Evolutionary conservation across 2,329 filamentous ascomycete genomes (phyloP).

Genomic region (Aspergillus aculeatinus): DNA sequence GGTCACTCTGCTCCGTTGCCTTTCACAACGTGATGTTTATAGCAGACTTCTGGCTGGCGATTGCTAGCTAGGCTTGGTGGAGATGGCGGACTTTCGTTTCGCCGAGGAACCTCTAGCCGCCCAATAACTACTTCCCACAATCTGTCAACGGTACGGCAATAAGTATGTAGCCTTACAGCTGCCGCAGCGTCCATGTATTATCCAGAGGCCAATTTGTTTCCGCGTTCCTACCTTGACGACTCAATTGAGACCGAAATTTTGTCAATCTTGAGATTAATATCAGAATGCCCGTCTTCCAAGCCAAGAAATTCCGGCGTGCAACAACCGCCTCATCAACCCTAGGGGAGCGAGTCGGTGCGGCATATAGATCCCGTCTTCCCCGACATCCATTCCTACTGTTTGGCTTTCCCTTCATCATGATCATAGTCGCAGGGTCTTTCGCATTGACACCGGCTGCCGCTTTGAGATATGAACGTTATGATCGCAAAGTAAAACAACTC

Average conservation of each 20-base stretch:
- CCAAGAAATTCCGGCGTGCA: constrained; percentile 68
- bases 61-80: background rate
- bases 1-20: background rate
- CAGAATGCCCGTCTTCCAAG: constrained; percentile 63
- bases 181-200: background rate
- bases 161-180: background rate
- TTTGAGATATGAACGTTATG: constrained; percentile 87
- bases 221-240: background rate
- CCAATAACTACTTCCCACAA: background rate
- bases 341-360: constrained; percentile 66
- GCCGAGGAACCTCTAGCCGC: background rate
- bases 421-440: constrained; percentile 91
- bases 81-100: background rate
- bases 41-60: background rate
- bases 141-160: background rate
- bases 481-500: constrained; percentile 83
- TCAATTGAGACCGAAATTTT: background rate
- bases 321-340: constrained; percentile 52
- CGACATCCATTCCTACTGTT: constrained; percentile 89
- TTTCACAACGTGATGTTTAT: background rate
- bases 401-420: constrained; percentile 84
- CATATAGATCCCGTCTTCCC: constrained; percentile 72
- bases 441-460: constrained; percentile 92
- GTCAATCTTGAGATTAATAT: background rate
- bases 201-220: background rate